These are phyloP conservation scores for Hypericum perforatum DNA, from an alignment of 345 rosid species.

Conservation along the genomic window DNA sequence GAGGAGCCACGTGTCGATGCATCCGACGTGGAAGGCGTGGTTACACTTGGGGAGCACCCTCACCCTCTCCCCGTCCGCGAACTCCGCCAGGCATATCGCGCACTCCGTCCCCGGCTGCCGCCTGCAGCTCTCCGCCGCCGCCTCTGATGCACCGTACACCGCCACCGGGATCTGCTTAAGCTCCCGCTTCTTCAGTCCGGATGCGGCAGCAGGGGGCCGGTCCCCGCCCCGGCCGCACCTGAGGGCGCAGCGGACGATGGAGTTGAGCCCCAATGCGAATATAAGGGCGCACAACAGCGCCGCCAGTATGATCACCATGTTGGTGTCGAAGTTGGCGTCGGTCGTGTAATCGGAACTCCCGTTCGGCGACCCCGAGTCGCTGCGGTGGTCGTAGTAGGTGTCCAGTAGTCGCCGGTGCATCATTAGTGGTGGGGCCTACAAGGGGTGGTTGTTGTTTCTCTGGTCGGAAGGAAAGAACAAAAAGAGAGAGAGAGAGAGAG, in stretches of 20 bases:
- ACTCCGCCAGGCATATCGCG: background rate
- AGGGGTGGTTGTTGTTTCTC: background rate
- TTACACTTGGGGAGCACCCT: constrained; percentile 11
- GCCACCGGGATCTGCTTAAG: constrained; percentile 1
- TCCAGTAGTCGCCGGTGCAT: no score
- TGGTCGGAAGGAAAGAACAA: background rate
- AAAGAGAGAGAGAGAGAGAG: no score
- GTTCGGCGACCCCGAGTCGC: no score
- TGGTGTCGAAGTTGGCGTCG: no score
- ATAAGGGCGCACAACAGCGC: no score
- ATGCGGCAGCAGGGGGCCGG: background rate
- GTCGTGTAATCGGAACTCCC: no score
- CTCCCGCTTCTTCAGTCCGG: background rate
- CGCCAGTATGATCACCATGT: no score
- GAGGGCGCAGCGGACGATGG: background rate
- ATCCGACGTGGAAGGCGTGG: constrained; percentile 10
- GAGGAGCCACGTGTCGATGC: constrained; percentile 10
- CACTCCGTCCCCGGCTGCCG: background rate
- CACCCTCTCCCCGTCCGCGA: background rate
- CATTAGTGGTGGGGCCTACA: no score
- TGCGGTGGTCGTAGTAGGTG: no score
- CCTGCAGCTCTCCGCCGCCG: background rate
- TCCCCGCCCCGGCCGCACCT: background rate
- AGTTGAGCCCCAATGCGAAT: no score
- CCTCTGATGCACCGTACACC: background rate